phyloP scores from a whole-genome alignment of 1,284 basidiomycete genomes.

The Rhodotorula sp. region DNA sequence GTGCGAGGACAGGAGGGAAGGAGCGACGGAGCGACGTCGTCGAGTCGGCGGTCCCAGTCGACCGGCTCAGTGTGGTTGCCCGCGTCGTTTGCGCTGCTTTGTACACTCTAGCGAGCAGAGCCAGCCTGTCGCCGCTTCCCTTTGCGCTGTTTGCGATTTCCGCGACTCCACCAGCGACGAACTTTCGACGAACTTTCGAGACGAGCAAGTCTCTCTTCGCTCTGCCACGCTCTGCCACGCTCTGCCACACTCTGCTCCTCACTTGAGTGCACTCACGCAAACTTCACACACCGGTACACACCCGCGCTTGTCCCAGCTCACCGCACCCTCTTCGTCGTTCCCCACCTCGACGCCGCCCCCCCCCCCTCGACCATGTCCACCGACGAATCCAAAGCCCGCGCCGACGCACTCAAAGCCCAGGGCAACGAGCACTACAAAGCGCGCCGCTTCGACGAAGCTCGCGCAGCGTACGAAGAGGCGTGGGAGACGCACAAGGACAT shows the following conservation, averaged over 20 bases:
- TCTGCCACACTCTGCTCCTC: background rate
- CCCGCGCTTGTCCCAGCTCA: background rate
- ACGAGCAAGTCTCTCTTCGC: conserved; percentile 1
- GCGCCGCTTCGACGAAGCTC: conserved; percentile 47
- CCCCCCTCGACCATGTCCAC: conserved; percentile 16
- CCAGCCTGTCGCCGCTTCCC: too few species aligned
- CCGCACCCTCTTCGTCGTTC: background rate
- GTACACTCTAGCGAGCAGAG: too few species aligned
- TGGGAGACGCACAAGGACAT: conserved; percentile 94
- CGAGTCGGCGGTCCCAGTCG: too few species aligned
- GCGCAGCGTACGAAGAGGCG: conserved; percentile 60
- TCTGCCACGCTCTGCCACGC: too few species aligned
- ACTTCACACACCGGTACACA: background rate
- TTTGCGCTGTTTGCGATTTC: too few species aligned
- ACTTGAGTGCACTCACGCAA: background rate
- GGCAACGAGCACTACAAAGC: conserved; percentile 82
- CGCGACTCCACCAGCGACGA: too few species aligned
- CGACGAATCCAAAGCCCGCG: conserved; percentile 11
- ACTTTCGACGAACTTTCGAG: too few species aligned
- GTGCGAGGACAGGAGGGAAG: background rate
- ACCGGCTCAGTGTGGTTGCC: too few species aligned
- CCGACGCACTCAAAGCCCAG: conserved; percentile 58
- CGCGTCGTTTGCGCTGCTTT: too few species aligned
- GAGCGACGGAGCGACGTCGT: too few species aligned
- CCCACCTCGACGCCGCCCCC: background rate